Evolutionary conservation across 352 stramenopile genomes (phyloP), one percentile per base, ranked within the genome.

Genomic region (Globisporangium barbulae): DNA sequence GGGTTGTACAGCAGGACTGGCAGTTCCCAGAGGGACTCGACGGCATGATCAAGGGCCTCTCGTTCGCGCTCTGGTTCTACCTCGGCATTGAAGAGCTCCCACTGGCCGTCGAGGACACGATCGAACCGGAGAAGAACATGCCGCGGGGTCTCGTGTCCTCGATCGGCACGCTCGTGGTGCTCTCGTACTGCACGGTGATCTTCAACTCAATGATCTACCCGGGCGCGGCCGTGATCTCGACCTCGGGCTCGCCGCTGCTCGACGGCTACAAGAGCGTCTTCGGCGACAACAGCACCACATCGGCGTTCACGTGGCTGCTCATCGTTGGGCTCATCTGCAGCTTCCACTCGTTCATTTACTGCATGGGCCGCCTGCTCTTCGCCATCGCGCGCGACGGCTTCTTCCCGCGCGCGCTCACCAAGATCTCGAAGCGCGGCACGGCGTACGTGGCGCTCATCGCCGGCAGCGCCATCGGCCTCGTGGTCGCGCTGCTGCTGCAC

Each of bases 281-380:
- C 55, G 81, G 77, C 19, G 79, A 89, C 61, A 90, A 88, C 68
- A 78, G 66, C 54, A 82, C 73, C 3, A 90, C 81, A 12, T 82
- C 79, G 25, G 81, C 68, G 10, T 90, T 90, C 49, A 86, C 81
- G 50, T 90, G 81, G 81, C 64, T 90, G 47, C 68, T 90, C 22
- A 76, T 89, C 39, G 56, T 90, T 2, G 81, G 81, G 0, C 71
- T 89, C 8, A 78, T 90, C 62, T 71, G 73, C 21, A 86, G 75
- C 64, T 90, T 90, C 63, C 79, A 89, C 72, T 90, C 79, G 63
- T 90, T 90, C 61, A 79, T 90, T n/a, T 90, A 83, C 58, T 90
- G 81, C 69, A 90, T 90, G 81, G 81, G 81, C 22, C 77, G 83
- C 21, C 49, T 90, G 47, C 62, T 90, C 28, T 86, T 76, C 53